phyloP scores from a whole-genome alignment of 768 basidiomycete genomes.

The Cyclocybe cylindracea region DNA sequence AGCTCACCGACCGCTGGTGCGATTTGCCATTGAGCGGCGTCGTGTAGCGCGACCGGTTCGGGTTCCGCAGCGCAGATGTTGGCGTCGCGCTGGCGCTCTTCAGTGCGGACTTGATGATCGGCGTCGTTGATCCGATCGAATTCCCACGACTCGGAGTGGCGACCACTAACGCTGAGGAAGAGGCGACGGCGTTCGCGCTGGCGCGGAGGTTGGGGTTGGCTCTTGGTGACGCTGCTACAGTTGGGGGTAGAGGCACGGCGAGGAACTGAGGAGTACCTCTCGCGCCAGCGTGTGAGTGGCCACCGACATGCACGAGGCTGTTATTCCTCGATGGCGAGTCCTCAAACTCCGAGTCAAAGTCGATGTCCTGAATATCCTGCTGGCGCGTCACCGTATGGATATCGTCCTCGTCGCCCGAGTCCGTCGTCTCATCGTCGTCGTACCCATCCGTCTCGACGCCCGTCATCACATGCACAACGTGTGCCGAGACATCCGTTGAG shows the following conservation, averaged over 20 bases:
- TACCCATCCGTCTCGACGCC: conserved; percentile 41
- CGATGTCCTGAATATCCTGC: conserved; percentile 32
- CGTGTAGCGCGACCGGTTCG: conserved; percentile 45
- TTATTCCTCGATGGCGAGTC: conserved; percentile 25
- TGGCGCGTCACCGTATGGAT: conserved; percentile 30
- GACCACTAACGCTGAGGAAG: conserved; percentile 14
- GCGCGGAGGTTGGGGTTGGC: conserved; percentile 1
- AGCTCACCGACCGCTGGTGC: conserved; percentile 89
- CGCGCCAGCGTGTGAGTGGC: no score
- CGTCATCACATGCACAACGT: conserved; percentile 52
- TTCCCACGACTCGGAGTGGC: conserved; percentile 28
- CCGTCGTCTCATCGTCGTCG: conserved; percentile 48
- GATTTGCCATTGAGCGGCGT: conserved; percentile 53
- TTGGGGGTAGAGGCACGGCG: neutral
- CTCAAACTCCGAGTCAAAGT: conserved; percentile 42
- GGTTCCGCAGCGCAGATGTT: conserved; percentile 58
- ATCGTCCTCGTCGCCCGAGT: conserved; percentile 48
- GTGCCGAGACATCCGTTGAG: conserved; percentile 66
- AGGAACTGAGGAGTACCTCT: no score
- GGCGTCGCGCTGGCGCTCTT: conserved; percentile 53
- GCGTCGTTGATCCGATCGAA: conserved; percentile 25
- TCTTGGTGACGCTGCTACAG: neutral
- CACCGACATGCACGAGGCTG: neutral
- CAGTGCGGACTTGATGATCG: conserved; percentile 43
- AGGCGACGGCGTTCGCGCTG: conserved; percentile 10